phyloP scores from a whole-genome alignment of 768 basidiomycete species.

The Lentinula lateritia region DNA sequence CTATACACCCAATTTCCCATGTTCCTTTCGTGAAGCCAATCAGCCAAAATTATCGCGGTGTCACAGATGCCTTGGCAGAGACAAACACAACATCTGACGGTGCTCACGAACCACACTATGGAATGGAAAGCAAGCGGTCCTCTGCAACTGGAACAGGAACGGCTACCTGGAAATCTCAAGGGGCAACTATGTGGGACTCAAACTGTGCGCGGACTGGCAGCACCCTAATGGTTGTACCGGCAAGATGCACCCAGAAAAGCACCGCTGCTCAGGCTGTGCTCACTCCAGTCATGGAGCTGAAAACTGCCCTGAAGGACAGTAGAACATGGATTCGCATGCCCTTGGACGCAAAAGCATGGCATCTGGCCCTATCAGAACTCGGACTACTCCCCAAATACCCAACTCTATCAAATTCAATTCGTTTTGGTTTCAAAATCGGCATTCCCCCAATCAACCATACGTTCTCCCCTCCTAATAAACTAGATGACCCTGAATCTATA shows the following conservation, averaged over 20 bases:
- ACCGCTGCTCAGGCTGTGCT: no score
- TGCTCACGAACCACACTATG: slow-evolving; percentile 17
- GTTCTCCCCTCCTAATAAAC: not conserved
- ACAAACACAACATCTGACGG: slow-evolving; percentile 15
- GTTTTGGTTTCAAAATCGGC: not conserved
- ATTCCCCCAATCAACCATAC: not conserved
- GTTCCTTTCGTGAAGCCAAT: not conserved
- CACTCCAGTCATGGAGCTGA: slow-evolving; percentile 30
- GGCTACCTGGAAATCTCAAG: not conserved
- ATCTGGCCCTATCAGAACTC: slow-evolving; percentile 9
- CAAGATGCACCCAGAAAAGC: slow-evolving; percentile 18
- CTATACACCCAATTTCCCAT: not conserved
- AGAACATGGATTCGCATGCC: slow-evolving; percentile 21
- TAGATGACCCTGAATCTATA: not conserved
- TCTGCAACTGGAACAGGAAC: slow-evolving; percentile 14
- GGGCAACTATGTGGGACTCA: slow-evolving; percentile 11
- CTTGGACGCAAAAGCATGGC: slow-evolving; percentile 26
- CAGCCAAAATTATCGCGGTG: not conserved
- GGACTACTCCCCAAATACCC: slow-evolving; percentile 21
- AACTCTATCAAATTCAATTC: slow-evolving; percentile 15
- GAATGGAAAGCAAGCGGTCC: slow-evolving; percentile 13
- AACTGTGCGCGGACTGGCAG: slow-evolving; percentile 33
- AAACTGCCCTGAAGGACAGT: slow-evolving; percentile 29
- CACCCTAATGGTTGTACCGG: not conserved
- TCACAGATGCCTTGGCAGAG: slow-evolving; percentile 25